phyloP scores from a whole-genome alignment of 805 yeast species.

The Brettanomyces sp. region DNA sequence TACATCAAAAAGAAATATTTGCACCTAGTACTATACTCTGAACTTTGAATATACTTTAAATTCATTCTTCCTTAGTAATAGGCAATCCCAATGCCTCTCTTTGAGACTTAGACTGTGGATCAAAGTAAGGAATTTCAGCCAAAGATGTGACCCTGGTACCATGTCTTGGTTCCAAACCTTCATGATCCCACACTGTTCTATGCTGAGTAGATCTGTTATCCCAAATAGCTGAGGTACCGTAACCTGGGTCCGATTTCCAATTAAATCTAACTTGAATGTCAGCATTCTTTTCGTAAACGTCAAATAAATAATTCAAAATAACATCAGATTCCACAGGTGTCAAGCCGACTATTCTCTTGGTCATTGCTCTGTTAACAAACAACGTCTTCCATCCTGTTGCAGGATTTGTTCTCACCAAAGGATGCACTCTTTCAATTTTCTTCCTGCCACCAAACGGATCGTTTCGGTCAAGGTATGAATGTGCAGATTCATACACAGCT shows the following conservation, averaged over 20 bases:
- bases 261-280: slow-evolving; percentile 49
- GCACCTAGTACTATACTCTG: too few relatives aligned
- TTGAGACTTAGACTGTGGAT: slow-evolving; percentile 39
- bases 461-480: slow-evolving; percentile 26
- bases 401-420: slow-evolving; percentile 53
- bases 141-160: slow-evolving; percentile 46
- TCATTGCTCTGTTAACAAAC: slow-evolving; percentile 41
- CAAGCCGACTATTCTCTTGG: slow-evolving; percentile 41
- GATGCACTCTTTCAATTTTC: slow-evolving; percentile 45
- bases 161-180: slow-evolving; percentile 34
- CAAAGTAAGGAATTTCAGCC: slow-evolving; percentile 46
- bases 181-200: slow-evolving; percentile 34
- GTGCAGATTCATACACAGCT: slow-evolving; percentile 33
- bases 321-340: slow-evolving; percentile 37
- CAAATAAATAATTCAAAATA: slow-evolving; percentile 36
- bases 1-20: too few relatives aligned
- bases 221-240: slow-evolving; percentile 40
- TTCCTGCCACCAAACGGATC: slow-evolving; percentile 35
- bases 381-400: slow-evolving; percentile 52
- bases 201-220: slow-evolving; percentile 40
- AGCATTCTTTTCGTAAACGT: slow-evolving; percentile 39
- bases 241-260: slow-evolving; percentile 32
- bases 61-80: slow-evolving; percentile 15
- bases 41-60: too few relatives aligned
- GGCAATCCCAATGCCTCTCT: slow-evolving; percentile 37